These are phyloP conservation scores for Cystodermella granulosa DNA, from an alignment of 1,284 basidiomycete species.

Conservation along the genomic window DNA sequence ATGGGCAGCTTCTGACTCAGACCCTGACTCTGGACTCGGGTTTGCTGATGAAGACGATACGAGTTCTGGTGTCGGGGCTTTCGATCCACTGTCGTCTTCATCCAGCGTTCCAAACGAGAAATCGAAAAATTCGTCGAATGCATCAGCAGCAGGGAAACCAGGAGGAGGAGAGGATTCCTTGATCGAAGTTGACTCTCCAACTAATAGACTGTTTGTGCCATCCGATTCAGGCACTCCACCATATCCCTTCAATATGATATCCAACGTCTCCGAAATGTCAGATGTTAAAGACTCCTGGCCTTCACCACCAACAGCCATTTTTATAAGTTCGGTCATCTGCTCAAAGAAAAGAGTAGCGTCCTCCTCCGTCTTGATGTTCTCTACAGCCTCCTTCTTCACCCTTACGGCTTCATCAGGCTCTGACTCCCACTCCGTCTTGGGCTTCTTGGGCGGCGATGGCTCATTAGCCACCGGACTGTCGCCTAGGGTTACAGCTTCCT, in stretches of 20 bases:
- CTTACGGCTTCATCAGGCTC: conserved; percentile 49
- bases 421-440: conserved; percentile 65
- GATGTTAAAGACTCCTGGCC: conserved; percentile 43
- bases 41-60: conserved; percentile 66
- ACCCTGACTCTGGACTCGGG: conserved; percentile 70
- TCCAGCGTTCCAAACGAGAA: conserved; percentile 57
- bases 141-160: conserved; percentile 39
- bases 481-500: conserved; percentile 41
- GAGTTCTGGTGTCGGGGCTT: conserved; percentile 66
- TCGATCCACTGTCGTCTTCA: conserved; percentile 59
- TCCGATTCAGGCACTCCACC: conserved; percentile 40
- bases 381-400: conserved; percentile 53
- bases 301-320: conserved; percentile 45
- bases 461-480: conserved; percentile 39
- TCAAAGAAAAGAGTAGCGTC: conserved; percentile 60
- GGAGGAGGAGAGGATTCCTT: conserved; percentile 35
- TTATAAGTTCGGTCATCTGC: conserved; percentile 58
- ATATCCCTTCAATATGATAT: conserved; percentile 57
- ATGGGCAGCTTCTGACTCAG: conserved; percentile 49
- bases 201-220: conserved; percentile 32
- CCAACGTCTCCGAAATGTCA: conserved; percentile 57
- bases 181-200: conserved; percentile 32
- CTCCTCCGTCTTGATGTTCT: conserved; percentile 60
- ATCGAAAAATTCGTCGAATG: conserved; percentile 61
- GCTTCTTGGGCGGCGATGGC: conserved; percentile 64